phyloP scores from a whole-genome alignment of 208 protist genomes.

The Wallacemonas sp. region DNA sequence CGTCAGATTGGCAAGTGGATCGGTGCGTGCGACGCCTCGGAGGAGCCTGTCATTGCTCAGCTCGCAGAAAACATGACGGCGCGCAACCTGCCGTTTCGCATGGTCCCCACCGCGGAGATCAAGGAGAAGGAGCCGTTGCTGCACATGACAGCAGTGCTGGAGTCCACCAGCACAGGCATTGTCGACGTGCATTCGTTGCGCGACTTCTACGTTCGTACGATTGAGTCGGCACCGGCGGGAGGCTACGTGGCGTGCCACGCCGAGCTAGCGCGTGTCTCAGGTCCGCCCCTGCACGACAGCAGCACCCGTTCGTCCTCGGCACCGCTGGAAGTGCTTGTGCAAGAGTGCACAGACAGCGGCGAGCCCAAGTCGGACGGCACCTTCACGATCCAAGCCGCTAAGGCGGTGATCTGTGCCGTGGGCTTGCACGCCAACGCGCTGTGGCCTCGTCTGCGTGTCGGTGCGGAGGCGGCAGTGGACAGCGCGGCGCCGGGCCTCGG shows the following conservation, averaged over 20 bases:
- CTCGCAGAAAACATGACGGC: slow-evolving; percentile 36
- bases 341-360: not conserved
- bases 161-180: slow-evolving; percentile 48
- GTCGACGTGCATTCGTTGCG: slow-evolving; percentile 37
- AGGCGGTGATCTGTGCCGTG: slow-evolving; percentile 25
- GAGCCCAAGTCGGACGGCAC: not conserved
- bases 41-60: slow-evolving; percentile 24
- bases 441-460: slow-evolving; percentile 22
- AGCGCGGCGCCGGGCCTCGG: not conserved
- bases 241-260: slow-evolving; percentile 29
- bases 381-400: slow-evolving; percentile 24
- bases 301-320: not conserved
- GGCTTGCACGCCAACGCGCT: slow-evolving; percentile 36
- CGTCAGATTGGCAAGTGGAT: slow-evolving; percentile 55
- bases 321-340: slow-evolving; percentile 12
- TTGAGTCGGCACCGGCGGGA: slow-evolving; percentile 13
- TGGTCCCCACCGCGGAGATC: slow-evolving; percentile 24
- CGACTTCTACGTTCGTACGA: slow-evolving; percentile 21
- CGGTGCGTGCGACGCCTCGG: slow-evolving; percentile 25
- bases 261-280: slow-evolving; percentile 18
- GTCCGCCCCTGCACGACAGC: not conserved
- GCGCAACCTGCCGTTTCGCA: slow-evolving; percentile 24
- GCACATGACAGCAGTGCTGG: slow-evolving; percentile 32
- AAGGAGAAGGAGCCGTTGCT: slow-evolving; percentile 39
- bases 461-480: slow-evolving; percentile 2